Percentiles rank a stretch among this genome's conserved stretches.
These are phyloP conservation scores for Leptosphaerulina australis DNA, from an alignment of 2,329 filamentous ascomycete genomes.

Conservation along the genomic window DNA sequence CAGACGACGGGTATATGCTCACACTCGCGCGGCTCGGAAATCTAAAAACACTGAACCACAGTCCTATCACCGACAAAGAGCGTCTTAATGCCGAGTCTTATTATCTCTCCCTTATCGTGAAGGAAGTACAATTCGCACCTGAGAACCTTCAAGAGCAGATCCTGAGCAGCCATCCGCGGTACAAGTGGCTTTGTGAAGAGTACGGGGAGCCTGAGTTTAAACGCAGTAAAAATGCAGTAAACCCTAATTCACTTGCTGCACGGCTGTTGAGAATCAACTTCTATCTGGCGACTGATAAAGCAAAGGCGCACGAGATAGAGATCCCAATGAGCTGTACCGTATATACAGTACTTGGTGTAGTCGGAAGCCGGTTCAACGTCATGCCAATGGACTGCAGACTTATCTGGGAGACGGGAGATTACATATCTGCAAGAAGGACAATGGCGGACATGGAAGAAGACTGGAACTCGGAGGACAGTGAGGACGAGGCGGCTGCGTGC, in stretches of 20 bases:
- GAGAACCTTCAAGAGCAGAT: slow-evolving; percentile 62
- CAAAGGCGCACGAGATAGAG: slow-evolving; percentile 46
- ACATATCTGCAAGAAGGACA: slow-evolving; percentile 72
- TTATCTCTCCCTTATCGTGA: slow-evolving; percentile 83
- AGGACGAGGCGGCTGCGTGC: slow-evolving; percentile 64
- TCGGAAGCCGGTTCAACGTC: slow-evolving; percentile 71
- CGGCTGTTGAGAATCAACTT: slow-evolving; percentile 70
- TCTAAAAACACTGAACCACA: slow-evolving; percentile 75
- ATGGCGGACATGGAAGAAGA: slow-evolving; percentile 62
- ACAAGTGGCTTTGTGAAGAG: slow-evolving; percentile 71
- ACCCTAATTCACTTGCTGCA: slow-evolving; percentile 82
- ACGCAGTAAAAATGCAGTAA: slow-evolving; percentile 56
- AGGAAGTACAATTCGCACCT: slow-evolving; percentile 69
- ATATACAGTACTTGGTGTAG: slow-evolving; percentile 80
- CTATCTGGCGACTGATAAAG: slow-evolving; percentile 39
- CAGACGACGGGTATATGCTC: slow-evolving; percentile 88
- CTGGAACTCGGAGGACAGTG: slow-evolving; percentile 52
- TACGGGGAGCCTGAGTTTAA: slow-evolving; percentile 74
- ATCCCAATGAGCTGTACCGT: slow-evolving; percentile 79
- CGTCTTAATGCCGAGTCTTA: slow-evolving; percentile 89
- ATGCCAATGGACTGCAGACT: slow-evolving; percentile 69
- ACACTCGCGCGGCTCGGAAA: slow-evolving; percentile 75
- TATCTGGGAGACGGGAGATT: slow-evolving; percentile 89
- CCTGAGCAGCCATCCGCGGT: slow-evolving; percentile 71
- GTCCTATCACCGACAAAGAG: slow-evolving; percentile 70